These are phyloP conservation scores for Groenewaldozyma tartarivorans DNA, from an alignment of 805 yeast species.

Conservation along the genomic window DNA sequence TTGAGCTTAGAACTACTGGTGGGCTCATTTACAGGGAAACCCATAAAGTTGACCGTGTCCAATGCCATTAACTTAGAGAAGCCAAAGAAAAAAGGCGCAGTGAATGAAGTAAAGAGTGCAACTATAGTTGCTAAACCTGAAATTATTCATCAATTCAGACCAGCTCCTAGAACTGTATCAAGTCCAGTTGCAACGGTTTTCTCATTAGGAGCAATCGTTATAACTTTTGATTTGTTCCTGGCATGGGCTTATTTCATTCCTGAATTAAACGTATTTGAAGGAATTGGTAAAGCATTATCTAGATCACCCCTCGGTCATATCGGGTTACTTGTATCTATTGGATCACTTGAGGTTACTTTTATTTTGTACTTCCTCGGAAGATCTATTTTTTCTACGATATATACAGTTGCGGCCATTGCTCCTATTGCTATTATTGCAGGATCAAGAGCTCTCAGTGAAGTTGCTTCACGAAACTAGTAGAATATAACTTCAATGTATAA, in stretches of 20 bases:
- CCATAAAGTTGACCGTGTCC: slow-evolving; percentile 7
- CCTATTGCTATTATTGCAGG: slow-evolving; percentile 53
- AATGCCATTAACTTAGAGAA: slow-evolving; percentile 6
- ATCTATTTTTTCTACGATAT: slow-evolving; percentile 51
- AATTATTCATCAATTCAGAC: slow-evolving; percentile 52
- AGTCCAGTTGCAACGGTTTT: slow-evolving; percentile 44
- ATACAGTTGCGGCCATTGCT: slow-evolving; percentile 38
- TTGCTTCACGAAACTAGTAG: slow-evolving; percentile 16
- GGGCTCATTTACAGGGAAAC: slow-evolving; percentile 22
- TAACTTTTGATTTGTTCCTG: slow-evolving; percentile 29
- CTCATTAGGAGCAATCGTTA: slow-evolving; percentile 33
- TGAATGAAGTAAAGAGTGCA: slow-evolving; percentile 9
- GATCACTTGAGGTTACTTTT: slow-evolving; percentile 45
- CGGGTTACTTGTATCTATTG: slow-evolving; percentile 40
- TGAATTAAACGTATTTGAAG: slow-evolving; percentile 17
- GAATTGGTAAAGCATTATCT: slow-evolving; percentile 23
- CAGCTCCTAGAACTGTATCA: slow-evolving; percentile 44
- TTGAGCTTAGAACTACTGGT: slow-evolving; percentile 21
- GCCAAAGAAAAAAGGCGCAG: slow-evolving; percentile 28
- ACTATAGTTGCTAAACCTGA: slow-evolving; percentile 32
- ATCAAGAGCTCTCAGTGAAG: slow-evolving; percentile 51
- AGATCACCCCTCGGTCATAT: slow-evolving; percentile 30
- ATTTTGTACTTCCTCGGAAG: slow-evolving; percentile 49
- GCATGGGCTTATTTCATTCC: slow-evolving; percentile 13
- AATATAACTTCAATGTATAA: slow-evolving; percentile 1